Percentiles rank a stretch among this genome's conserved stretches.
Conservation (phyloP, 129 eudicot genomes). For the Pulicaria dysenterica region DNA sequence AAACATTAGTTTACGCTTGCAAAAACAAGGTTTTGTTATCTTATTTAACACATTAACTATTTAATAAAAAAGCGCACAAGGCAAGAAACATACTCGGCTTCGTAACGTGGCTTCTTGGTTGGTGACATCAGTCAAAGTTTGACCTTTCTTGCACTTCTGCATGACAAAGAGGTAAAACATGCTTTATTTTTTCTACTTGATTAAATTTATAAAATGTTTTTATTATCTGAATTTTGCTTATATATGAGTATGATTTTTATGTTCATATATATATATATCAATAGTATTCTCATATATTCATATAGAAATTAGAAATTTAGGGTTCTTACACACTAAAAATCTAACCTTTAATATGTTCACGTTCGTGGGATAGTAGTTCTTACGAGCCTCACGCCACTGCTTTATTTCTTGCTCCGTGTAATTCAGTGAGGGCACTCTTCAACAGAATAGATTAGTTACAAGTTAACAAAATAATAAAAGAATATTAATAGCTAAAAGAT, state of each 20-base stretch:
- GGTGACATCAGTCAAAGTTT: constrained; percentile 41
- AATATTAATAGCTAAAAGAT: background rate
- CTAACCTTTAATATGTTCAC: constrained; percentile 57
- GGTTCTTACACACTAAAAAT: background rate
- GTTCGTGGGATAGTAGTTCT: constrained; percentile 68
- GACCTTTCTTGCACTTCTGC: constrained; percentile 52
- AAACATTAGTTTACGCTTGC: background rate
- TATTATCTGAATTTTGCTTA: too few relatives aligned
- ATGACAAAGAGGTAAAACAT: constrained; percentile 16
- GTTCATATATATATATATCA: too few relatives aligned
- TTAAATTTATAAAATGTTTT: too few relatives aligned
- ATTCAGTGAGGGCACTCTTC: constrained; percentile 43
- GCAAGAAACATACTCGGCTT: constrained; percentile 60
- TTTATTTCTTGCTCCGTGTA: constrained; percentile 77
- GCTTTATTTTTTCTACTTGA: too few relatives aligned
- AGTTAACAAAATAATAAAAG: background rate
- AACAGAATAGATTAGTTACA: constrained; percentile 7
- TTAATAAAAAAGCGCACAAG: background rate
- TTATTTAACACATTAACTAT: background rate
- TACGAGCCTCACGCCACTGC: constrained; percentile 87
- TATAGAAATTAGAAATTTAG: too few relatives aligned
- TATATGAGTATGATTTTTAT: too few relatives aligned
- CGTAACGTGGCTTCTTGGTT: constrained; percentile 60
- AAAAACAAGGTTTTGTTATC: background rate
- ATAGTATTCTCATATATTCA: too few relatives aligned